phyloP scores from a whole-genome alignment of 371 early-diverging fungal genomes.

The Mucor indicus region DNA sequence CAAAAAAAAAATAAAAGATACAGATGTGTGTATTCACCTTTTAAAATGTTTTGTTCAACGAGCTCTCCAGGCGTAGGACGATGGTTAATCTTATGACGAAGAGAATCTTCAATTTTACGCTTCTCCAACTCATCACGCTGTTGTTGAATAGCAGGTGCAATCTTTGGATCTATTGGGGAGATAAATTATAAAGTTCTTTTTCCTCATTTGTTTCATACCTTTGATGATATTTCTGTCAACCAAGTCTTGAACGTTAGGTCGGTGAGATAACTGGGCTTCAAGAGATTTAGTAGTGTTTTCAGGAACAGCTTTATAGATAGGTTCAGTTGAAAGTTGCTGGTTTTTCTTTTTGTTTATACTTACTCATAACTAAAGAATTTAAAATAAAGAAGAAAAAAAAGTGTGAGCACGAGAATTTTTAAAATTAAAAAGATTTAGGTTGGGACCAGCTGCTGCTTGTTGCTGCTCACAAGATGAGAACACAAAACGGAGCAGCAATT shows the following conservation, averaged over 20 bases:
- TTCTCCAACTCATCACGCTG: constrained; percentile 55
- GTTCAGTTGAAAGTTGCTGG: no score
- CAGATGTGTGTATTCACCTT: no score
- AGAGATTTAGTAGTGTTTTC: constrained; percentile 16
- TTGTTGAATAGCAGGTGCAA: constrained; percentile 55
- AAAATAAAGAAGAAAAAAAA: no score
- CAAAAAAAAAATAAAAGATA: constrained; percentile 4
- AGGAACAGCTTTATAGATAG: constrained; percentile 12
- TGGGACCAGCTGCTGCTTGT: no score
- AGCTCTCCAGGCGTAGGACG: constrained; percentile 72
- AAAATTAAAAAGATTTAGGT: no score
- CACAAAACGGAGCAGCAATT: no score
- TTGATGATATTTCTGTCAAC: constrained; percentile 70
- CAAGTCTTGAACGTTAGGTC: constrained; percentile 67
- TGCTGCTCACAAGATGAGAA: no score
- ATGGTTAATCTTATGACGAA: constrained; percentile 70
- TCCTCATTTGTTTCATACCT: constrained; percentile 29
- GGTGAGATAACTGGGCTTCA: constrained; percentile 42
- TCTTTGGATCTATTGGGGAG: constrained; percentile 32
- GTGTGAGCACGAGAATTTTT: no score
- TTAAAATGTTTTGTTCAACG: constrained; percentile 68
- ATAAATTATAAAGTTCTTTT: not conserved
- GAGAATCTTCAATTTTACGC: constrained; percentile 60
- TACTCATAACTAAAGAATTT: no score
- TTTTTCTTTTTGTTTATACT: no score